phyloP scores from a whole-genome alignment of 768 basidiomycete species.

The Dioszegia hungarica region DNA sequence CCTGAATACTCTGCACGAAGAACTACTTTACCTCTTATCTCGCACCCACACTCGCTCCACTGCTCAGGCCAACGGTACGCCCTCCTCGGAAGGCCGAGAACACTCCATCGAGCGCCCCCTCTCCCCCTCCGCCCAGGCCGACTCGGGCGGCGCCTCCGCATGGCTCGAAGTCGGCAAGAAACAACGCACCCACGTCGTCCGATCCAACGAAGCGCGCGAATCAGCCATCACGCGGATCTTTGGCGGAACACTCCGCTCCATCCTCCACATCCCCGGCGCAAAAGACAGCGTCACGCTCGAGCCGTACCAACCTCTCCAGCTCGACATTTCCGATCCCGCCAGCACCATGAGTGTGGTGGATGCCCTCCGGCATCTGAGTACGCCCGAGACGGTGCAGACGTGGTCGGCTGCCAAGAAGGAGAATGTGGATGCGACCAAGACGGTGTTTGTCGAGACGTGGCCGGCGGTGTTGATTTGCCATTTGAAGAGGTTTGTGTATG shows the following conservation, averaged over 20 bases:
- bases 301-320: constrained; percentile 79
- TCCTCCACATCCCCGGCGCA: constrained; percentile 70
- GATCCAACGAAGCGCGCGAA: constrained; percentile 72
- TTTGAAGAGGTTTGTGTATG: constrained; percentile 86
- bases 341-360: constrained; percentile 65
- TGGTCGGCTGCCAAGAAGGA: constrained; percentile 58
- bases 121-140: constrained; percentile 20
- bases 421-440: constrained; percentile 67
- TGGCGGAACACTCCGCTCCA: constrained; percentile 84
- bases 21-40: constrained; percentile 65
- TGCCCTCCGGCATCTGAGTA: constrained; percentile 70
- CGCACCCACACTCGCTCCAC: constrained; percentile 52
- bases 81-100: constrained; percentile 23
- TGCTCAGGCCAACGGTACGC: constrained; percentile 48
- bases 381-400: constrained; percentile 75
- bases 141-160: constrained; percentile 10
- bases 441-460: constrained; percentile 70
- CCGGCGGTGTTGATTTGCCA: constrained; percentile 82
- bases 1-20: constrained; percentile 89
- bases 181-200: constrained; percentile 71
- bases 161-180: constrained; percentile 93
- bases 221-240: constrained; percentile 89
- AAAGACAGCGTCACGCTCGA: constrained; percentile 81
- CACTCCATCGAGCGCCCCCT: constrained; percentile 43
- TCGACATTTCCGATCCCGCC: constrained; percentile 75